Evolutionary conservation across 768 basidiomycete species (phyloP).

Genomic region (Macrolepiota fuliginosa): DNA sequence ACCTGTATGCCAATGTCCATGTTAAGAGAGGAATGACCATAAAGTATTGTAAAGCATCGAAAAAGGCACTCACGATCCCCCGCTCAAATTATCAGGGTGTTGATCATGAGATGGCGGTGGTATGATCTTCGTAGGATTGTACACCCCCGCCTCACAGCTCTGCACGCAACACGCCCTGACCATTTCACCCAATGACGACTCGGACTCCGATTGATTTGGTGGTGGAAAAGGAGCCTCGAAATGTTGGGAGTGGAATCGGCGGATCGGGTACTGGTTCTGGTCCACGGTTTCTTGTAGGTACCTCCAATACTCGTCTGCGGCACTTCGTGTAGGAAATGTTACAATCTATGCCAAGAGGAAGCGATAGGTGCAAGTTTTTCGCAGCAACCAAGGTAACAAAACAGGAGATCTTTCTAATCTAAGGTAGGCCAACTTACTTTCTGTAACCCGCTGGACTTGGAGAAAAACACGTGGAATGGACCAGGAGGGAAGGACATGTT

Average conservation of each 20-base stretch:
- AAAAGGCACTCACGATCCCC: not conserved
- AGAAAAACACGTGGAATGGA: too few relatives aligned
- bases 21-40: not conserved
- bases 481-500: too few relatives aligned
- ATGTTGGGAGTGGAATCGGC: not conserved
- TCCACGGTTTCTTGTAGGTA: not conserved
- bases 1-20: not conserved
- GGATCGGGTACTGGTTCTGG: not conserved
- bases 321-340: not conserved
- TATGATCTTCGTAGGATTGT: not conserved
- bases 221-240: not conserved
- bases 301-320: not conserved
- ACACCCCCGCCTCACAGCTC: not conserved
- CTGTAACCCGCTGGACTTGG: too few relatives aligned
- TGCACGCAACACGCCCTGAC: not conserved
- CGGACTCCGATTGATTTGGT: too few relatives aligned
- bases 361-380: too few relatives aligned
- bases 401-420: too few relatives aligned
- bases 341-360: not conserved
- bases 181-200: not conserved
- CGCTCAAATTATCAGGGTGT: not conserved
- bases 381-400: too few relatives aligned
- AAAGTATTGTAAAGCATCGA: not conserved
- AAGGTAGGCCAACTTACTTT: too few relatives aligned
- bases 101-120: not conserved